Conservation (phyloP, 345 rosid genomes). For the Hibiscus syriacus region DNA sequence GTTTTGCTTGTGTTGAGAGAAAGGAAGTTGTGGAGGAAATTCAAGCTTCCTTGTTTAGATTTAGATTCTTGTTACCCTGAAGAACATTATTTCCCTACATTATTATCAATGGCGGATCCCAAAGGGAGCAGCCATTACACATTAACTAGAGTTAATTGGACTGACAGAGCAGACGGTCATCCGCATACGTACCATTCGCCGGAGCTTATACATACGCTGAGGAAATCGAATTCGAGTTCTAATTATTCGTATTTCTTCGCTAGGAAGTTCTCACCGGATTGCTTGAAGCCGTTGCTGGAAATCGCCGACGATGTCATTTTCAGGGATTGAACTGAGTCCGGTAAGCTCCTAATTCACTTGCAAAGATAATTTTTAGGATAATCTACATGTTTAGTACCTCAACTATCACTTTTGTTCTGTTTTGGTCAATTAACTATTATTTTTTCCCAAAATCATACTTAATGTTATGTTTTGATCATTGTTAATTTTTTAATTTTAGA, state of each 20-base stretch:
- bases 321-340: slow-evolving; percentile 41
- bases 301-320: slow-evolving; percentile 56
- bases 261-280: slow-evolving; percentile 61
- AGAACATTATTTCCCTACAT: slow-evolving; percentile 83
- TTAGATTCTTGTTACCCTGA: slow-evolving; percentile 65
- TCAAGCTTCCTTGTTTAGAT: slow-evolving; percentile 54
- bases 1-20: slow-evolving; percentile 55
- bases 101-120: slow-evolving; percentile 65
- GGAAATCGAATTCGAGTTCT: slow-evolving; percentile 41
- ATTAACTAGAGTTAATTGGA: slow-evolving; percentile 83
- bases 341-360: slow-evolving; percentile 17
- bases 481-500: too few relatives aligned
- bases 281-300: slow-evolving; percentile 56
- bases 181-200: slow-evolving; percentile 44
- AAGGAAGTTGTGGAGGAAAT: slow-evolving; percentile 66
- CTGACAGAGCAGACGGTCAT: slow-evolving; percentile 63
- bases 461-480: too few relatives aligned
- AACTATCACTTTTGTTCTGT: too few relatives aligned
- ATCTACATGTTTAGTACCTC: too few relatives aligned
- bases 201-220: slow-evolving; percentile 32
- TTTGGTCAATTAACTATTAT: too few relatives aligned
- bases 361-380: too few relatives aligned
- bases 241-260: slow-evolving; percentile 53
- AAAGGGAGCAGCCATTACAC: slow-evolving; percentile 55
- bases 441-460: too few relatives aligned